Evolutionary conservation across 2,329 filamentous ascomycete species (phyloP).

Genomic region (Apiospora phragmitis): DNA sequence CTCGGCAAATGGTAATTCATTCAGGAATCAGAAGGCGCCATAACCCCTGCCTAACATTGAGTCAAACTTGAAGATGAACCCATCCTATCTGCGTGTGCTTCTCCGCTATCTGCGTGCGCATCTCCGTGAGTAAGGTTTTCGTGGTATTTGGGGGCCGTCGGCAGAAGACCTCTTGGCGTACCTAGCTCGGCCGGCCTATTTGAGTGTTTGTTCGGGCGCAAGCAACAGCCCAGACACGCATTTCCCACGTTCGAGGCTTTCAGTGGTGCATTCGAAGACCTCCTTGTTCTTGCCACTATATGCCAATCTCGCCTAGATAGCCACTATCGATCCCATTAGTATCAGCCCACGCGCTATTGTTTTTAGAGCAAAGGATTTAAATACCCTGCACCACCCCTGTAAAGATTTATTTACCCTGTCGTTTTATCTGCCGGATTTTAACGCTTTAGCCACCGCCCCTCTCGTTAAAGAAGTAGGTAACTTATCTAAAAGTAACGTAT

Average conservation of each 20-base stretch:
- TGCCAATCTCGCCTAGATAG: no score
- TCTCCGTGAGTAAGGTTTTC: background rate
- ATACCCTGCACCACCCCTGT: no score
- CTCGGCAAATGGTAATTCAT: background rate
- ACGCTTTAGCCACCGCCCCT: no score
- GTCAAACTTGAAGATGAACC: background rate
- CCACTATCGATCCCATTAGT: no score
- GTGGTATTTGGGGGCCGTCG: background rate
- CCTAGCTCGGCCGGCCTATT: background rate
- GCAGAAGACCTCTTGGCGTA: no score
- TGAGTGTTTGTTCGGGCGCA: background rate
- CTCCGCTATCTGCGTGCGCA: background rate
- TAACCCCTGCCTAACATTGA: background rate
- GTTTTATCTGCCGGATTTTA: no score
- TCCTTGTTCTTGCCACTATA: background rate
- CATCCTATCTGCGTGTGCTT: background rate
- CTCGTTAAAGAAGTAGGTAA: no score
- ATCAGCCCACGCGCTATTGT: no score
- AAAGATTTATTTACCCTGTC: no score
- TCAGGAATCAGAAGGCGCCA: background rate
- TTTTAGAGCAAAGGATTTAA: no score
- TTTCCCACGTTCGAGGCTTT: background rate
- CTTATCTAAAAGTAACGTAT: no score
- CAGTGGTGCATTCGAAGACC: background rate
- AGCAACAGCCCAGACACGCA: background rate